Base-by-base conservation (phyloP, 352 stramenopile species). In the Phytophthora chlamydospora region DNA sequence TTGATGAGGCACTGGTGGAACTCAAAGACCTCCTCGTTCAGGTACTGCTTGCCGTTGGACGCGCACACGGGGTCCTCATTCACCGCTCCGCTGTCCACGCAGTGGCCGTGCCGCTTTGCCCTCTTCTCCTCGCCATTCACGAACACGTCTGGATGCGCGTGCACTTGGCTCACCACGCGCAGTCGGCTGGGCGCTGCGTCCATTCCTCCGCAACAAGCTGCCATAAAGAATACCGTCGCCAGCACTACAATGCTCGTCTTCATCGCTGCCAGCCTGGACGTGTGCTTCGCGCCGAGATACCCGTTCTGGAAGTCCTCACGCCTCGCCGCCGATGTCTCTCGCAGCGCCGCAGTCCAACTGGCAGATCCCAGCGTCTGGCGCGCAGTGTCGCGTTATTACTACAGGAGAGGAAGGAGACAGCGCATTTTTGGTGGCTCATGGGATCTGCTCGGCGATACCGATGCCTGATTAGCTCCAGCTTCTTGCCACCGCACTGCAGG, bases 1-100 rank as follows among this genome's bases (percentile, higher is more conserved):
- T 60, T 35, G 17, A 69, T 64, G 13, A 83, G 42, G 59, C 80
- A 90, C 66, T 85, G 66, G 36, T 86, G 65, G 60, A 82, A 90
- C 42, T 50, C 32, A 36, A 88, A 80, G 8, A 86, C 68, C n/a
- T 80, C 78, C 38, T 58, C 40, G 57, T 90, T 90, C 56, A 57
- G 41, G 52, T 86, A 83, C 38, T 78, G 58, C 45, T 63, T 76
- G 59, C 80, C 80, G 52, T 88, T 80, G 4, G 77, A 85, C 31
- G 62, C 76, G 36, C 79, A 89, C 42, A 87, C 77, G 12, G 65
- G 73, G 8, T 73, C 64, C 13, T 75, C 59, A 7, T 80, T 63
- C 14, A 71, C 59, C 17, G 68, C 79, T 44, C 79, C 81, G 17
- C 61, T 49, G 19, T 62, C 59, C 35, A 57, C 38, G 13, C 75